Percentiles rank a stretch among this genome's conserved stretches.
These are phyloP conservation scores for Globisporangium uncinulatum DNA, from an alignment of 352 stramenopile species.

Conservation along the genomic window DNA sequence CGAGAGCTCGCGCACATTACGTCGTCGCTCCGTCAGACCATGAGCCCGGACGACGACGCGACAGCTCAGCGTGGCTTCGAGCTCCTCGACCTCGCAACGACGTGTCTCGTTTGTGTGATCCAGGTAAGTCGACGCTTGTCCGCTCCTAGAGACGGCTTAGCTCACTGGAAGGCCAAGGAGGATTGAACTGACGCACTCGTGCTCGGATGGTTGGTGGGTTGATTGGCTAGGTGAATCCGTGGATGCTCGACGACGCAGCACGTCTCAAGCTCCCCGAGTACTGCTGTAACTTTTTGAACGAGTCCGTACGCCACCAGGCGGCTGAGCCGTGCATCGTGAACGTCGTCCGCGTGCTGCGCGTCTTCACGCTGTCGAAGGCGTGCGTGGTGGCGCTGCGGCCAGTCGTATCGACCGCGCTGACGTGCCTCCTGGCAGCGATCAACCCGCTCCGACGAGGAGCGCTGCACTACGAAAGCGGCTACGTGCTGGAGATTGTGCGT, in stretches of 20 bases:
- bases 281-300: conserved; percentile 60
- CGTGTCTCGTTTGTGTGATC: conserved; percentile 70
- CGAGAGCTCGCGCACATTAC: conserved; percentile 63
- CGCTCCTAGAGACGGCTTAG: neutral
- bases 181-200: neutral
- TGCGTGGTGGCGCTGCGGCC: conserved; percentile 58
- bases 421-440: conserved; percentile 43
- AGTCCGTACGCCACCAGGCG: conserved; percentile 52
- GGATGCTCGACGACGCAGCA: conserved; percentile 44
- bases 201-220: neutral
- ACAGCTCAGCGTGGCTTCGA: conserved; percentile 59
- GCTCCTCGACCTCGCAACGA: conserved; percentile 65
- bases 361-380: conserved; percentile 48
- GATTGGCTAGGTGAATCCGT: conserved; percentile 48
- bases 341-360: conserved; percentile 58
- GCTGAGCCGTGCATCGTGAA: conserved; percentile 61
- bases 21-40: conserved; percentile 50
- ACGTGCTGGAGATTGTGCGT: conserved; percentile 68
- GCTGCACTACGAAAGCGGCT: conserved; percentile 63
- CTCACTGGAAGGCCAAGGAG: neutral
- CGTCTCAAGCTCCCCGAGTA: conserved; percentile 58
- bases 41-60: conserved; percentile 59
- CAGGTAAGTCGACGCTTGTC: conserved; percentile 31
- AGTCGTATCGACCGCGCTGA: conserved; percentile 46
- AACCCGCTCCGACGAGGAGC: conserved; percentile 42